Conservation (phyloP, 2,329 filamentous ascomycete species). For the Dendrostoma leiphaemia region DNA sequence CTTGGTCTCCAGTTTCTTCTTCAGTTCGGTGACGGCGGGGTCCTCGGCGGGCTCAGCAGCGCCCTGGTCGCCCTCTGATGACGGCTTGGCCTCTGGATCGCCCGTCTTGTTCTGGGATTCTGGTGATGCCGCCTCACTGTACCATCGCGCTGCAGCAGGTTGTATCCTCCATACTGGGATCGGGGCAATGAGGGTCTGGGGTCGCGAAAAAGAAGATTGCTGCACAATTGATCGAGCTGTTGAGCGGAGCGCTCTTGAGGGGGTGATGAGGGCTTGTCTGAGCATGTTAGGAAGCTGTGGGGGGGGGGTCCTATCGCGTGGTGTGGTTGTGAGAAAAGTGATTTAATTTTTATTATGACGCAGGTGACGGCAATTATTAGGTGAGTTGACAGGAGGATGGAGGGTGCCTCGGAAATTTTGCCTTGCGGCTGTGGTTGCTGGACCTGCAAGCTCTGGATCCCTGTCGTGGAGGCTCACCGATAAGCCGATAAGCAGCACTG, state of each 20-base stretch:
- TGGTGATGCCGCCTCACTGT: conserved; percentile 37
- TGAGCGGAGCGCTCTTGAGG: conserved; percentile 44
- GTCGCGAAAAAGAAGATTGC: conserved; percentile 34
- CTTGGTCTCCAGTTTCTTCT: conserved; percentile 52
- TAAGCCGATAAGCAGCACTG: conserved; percentile 17
- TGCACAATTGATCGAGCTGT: conserved; percentile 34
- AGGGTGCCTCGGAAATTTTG: conserved; percentile 14
- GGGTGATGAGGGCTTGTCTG: conserved; percentile 41
- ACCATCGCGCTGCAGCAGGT: conserved; percentile 42
- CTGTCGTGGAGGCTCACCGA: neutral
- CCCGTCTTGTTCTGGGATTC: conserved; percentile 24
- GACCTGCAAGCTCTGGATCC: neutral
- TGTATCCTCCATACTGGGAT: conserved; percentile 31
- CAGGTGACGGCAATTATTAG: no score
- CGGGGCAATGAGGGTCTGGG: conserved; percentile 37
- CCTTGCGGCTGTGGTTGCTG: no score
- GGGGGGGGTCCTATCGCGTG: conserved; percentile 7
- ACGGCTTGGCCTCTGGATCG: conserved; percentile 27
- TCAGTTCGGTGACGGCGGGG: conserved; percentile 39
- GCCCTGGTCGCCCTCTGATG: conserved; percentile 26
- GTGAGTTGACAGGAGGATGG: no score
- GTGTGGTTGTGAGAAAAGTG: neutral
- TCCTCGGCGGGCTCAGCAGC: conserved; percentile 13
- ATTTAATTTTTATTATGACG: conserved; percentile 21
- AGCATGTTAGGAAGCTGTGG: conserved; percentile 35